These are phyloP conservation scores for Talaromyces adpressus DNA, from an alignment of 495 filamentous ascomycete genomes.

Conservation along the genomic window DNA sequence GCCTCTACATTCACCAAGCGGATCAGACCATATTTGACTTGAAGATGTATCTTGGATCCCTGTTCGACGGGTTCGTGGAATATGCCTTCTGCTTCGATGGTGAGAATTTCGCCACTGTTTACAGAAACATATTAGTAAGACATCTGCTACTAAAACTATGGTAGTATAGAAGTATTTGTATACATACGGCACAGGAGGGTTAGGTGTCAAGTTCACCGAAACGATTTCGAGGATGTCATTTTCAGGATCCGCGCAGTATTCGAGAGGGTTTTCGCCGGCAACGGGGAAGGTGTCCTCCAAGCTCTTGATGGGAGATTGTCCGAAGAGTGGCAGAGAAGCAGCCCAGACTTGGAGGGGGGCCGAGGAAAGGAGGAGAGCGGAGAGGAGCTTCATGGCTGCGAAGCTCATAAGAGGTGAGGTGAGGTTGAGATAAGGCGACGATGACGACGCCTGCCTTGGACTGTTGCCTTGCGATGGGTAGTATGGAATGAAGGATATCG, in stretches of 20 bases:
- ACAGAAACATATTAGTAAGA: background rate
- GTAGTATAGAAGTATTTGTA: background rate
- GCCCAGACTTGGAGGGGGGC: slow-evolving; percentile 29
- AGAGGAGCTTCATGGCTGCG: slow-evolving; percentile 42
- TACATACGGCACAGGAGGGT: slow-evolving; percentile 81
- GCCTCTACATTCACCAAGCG: slow-evolving; percentile 69
- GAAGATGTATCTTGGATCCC: slow-evolving; percentile 70
- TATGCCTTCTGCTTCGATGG: slow-evolving; percentile 68
- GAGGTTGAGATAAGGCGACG: background rate
- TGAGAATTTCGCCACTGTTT: slow-evolving; percentile 67
- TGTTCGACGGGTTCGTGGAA: slow-evolving; percentile 61
- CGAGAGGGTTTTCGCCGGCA: slow-evolving; percentile 35
- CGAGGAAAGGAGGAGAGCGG: slow-evolving; percentile 25
- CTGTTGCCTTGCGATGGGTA: background rate
- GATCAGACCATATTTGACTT: slow-evolving; percentile 93
- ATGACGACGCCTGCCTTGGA: background rate
- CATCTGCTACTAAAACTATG: background rate
- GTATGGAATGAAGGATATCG: background rate
- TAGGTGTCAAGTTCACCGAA: slow-evolving; percentile 71
- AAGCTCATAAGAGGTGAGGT: background rate
- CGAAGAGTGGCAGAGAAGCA: slow-evolving; percentile 21
- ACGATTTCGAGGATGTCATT: slow-evolving; percentile 64
- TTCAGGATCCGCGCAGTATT: slow-evolving; percentile 61
- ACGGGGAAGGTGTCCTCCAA: slow-evolving; percentile 19
- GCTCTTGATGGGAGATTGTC: slow-evolving; percentile 23